phyloP scores from a whole-genome alignment of 192 early-diverging fungal species.

The Backusella morwellensis region DNA sequence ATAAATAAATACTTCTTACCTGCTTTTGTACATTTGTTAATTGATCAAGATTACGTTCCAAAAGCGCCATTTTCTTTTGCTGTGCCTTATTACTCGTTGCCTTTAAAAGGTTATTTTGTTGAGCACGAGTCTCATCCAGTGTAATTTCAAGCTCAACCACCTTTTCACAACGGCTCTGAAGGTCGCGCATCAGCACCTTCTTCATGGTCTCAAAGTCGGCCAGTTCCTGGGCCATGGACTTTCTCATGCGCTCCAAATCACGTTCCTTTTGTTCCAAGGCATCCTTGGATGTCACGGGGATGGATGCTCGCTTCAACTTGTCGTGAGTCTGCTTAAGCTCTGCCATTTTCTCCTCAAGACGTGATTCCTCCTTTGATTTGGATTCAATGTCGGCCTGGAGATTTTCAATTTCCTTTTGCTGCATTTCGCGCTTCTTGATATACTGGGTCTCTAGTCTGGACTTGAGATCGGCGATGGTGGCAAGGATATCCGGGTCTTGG shows the following conservation, averaged over 20 bases:
- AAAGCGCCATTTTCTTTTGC: constrained; percentile 91
- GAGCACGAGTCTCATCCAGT: constrained; percentile 90
- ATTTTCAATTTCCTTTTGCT: constrained; percentile 74
- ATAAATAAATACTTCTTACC: constrained; percentile 19
- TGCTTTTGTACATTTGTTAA: constrained; percentile 93
- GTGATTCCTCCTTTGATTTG: constrained; percentile 67
- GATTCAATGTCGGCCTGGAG: constrained; percentile 67
- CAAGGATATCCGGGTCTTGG: constrained; percentile 53
- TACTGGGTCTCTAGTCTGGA: constrained; percentile 85
- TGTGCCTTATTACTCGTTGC: constrained; percentile 81
- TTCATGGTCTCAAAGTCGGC: constrained; percentile 97
- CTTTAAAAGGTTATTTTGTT: constrained; percentile 83
- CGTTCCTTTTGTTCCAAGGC: constrained; percentile 54
- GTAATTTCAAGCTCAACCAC: constrained; percentile 96
- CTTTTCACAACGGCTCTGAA: constrained; percentile 97
- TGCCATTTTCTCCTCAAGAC: constrained; percentile 52
- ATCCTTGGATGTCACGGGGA: background rate
- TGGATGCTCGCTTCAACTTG: constrained; percentile 38
- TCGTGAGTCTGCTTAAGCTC: constrained; percentile 63
- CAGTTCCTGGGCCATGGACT: constrained; percentile 48
- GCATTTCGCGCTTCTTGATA: constrained; percentile 70
- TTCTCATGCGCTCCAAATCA: constrained; percentile 74
- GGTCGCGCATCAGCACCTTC: constrained; percentile 95
- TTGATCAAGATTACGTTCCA: constrained; percentile 97
- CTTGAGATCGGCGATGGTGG: constrained; percentile 86